These are phyloP conservation scores for Triticum dicoccoides DNA, from an alignment of 176 grass and related monocot genomes.

Conservation along the genomic window DNA sequence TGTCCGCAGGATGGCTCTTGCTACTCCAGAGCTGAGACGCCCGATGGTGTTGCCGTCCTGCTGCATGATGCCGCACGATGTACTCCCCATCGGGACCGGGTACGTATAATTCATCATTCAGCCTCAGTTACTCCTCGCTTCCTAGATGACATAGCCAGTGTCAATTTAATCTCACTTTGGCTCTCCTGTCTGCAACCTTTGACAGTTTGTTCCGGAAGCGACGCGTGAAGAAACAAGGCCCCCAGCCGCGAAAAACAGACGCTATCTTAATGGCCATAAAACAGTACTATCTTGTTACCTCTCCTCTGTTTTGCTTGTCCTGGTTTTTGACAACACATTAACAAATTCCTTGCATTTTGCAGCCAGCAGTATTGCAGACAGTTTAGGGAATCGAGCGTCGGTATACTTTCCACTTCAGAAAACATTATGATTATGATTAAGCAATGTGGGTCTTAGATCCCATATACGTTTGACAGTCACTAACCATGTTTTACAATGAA, in stretches of 20 bases:
- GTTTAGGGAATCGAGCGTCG: background rate
- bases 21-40: background rate
- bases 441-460: background rate
- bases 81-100: background rate
- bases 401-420: background rate
- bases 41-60: background rate
- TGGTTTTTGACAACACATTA: background rate
- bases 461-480: background rate
- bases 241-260: background rate
- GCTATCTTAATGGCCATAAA: background rate
- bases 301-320: background rate
- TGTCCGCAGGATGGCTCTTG: background rate
- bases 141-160: no score
- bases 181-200: background rate
- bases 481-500: background rate
- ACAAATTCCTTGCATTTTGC: background rate
- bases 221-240: background rate
- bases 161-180: no score
- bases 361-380: background rate
- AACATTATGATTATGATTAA: background rate
- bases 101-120: background rate
- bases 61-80: background rate
- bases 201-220: background rate
- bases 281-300: background rate
- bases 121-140: background rate